Percentiles rank a stretch among this genome's conserved stretches.
These are phyloP conservation scores for Podaxis rugospora DNA, from an alignment of 768 basidiomycete species.

Conservation along the genomic window DNA sequence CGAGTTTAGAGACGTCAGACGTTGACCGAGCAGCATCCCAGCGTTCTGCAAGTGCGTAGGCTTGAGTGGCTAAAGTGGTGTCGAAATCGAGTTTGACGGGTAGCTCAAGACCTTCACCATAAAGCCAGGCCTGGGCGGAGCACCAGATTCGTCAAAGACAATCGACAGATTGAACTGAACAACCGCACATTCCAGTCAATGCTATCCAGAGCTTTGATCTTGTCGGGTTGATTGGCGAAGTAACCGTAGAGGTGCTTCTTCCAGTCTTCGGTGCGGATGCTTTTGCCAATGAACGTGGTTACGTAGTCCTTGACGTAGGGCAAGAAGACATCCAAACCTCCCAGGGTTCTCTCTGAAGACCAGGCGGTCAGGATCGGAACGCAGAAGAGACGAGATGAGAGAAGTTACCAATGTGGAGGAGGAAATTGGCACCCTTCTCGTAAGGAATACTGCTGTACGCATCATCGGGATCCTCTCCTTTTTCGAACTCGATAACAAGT, in stretches of 20 bases:
- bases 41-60: constrained; percentile 64
- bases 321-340: constrained; percentile 80
- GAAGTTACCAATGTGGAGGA: constrained; percentile 71
- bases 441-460: constrained; percentile 77
- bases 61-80: constrained; percentile 58
- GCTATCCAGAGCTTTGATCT: constrained; percentile 59
- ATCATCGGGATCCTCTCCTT: constrained; percentile 74
- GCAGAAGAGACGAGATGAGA: background rate
- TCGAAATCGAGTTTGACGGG: constrained; percentile 79
- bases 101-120: constrained; percentile 71
- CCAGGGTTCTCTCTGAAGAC: constrained; percentile 59
- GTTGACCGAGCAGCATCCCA: constrained; percentile 66
- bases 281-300: constrained; percentile 73
- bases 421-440: constrained; percentile 85
- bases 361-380: background rate
- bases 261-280: constrained; percentile 84
- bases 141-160: background rate
- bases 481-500: constrained; percentile 69
- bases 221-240: constrained; percentile 54
- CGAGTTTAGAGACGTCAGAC: constrained; percentile 37
- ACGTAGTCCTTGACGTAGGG: constrained; percentile 86
- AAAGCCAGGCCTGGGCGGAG: constrained; percentile 63
- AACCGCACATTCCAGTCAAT: constrained; percentile 74
- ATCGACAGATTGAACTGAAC: background rate
- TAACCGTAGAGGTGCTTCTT: constrained; percentile 73